A percentile compares a stretch with the other conserved stretches of the same genome.
Conservation (phyloP, 1,284 basidiomycete species). For the Marasmius oreades region DNA sequence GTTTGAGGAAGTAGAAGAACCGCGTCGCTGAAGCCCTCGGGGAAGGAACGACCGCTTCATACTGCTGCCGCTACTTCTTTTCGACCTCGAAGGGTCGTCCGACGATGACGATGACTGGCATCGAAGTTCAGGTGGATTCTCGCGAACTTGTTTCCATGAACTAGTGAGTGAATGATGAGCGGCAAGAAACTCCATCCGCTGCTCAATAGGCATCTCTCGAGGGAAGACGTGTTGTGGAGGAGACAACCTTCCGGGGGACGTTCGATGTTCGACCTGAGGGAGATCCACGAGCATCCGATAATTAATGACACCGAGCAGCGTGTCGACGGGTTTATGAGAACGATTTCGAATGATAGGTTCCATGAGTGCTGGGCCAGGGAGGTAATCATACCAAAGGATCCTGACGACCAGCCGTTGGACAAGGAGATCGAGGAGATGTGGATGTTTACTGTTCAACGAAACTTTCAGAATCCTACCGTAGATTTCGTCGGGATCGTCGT, state of each 20-base stretch:
- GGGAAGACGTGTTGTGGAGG: constrained; percentile 25
- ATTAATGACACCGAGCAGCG: constrained; percentile 33
- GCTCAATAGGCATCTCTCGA: constrained; percentile 24
- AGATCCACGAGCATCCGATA: constrained; percentile 37
- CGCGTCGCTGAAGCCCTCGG: background rate
- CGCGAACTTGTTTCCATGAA: constrained; percentile 32
- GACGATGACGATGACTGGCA: constrained; percentile 10
- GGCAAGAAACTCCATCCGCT: constrained; percentile 31
- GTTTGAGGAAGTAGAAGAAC: background rate
- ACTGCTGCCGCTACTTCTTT: background rate
- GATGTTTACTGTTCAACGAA: constrained; percentile 28
- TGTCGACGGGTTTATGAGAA: constrained; percentile 8
- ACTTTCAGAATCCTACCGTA: constrained; percentile 33
- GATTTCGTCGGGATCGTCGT: constrained; percentile 16
- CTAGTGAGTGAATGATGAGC: constrained; percentile 34
- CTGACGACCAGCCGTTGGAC: constrained; percentile 32
- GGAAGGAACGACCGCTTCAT: background rate
- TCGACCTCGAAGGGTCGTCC: background rate
- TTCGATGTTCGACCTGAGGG: constrained; percentile 2
- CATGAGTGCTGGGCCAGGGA: constrained; percentile 28
- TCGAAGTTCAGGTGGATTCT: constrained; percentile 28
- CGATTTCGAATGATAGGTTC: constrained; percentile 25
- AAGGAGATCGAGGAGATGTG: constrained; percentile 29
- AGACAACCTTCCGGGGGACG: constrained; percentile 7
- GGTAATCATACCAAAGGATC: constrained; percentile 35